Percentiles rank a stretch among this genome's conserved stretches.
phyloP scores from a whole-genome alignment of 148 eudicot genomes.

The Fallopia convolvulus region DNA sequence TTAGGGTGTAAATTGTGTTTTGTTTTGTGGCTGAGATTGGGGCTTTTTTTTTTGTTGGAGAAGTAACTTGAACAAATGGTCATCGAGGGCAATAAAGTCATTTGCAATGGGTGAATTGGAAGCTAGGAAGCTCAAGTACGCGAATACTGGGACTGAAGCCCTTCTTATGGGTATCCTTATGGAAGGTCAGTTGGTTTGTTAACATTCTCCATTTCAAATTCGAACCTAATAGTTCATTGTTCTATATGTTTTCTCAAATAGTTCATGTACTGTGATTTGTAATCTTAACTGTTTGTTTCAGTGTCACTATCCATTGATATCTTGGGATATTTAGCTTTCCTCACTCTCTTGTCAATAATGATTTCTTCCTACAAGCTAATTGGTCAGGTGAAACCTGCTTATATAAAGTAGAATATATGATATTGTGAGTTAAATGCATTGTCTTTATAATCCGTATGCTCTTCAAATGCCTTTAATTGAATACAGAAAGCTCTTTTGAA shows the following conservation, averaged over 20 bases:
- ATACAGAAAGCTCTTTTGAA: neutral
- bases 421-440: neutral
- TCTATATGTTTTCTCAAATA: neutral
- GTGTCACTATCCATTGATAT: slow-evolving; percentile 1
- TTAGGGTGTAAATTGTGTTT: neutral
- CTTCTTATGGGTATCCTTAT: slow-evolving; percentile 85
- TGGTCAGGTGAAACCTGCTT: too few relatives aligned
- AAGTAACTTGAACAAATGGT: slow-evolving; percentile 54
- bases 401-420: neutral
- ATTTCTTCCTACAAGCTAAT: too few relatives aligned
- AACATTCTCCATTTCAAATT: neutral
- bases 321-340: neutral
- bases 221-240: neutral
- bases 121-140: slow-evolving; percentile 79
- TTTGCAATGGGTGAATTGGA: slow-evolving; percentile 75
- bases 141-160: slow-evolving; percentile 76
- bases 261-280: neutral
- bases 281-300: neutral
- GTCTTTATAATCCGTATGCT: neutral
- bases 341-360: neutral
- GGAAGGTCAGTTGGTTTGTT: slow-evolving; percentile 52
- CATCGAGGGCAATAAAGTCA: slow-evolving; percentile 71
- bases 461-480: neutral
- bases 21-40: neutral
- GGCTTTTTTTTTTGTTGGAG: neutral